A percentile compares a stretch with the other conserved stretches of the same genome.
phyloP scores from a whole-genome alignment of 805 yeast species.

The Zygotorulaspora sp. region DNA sequence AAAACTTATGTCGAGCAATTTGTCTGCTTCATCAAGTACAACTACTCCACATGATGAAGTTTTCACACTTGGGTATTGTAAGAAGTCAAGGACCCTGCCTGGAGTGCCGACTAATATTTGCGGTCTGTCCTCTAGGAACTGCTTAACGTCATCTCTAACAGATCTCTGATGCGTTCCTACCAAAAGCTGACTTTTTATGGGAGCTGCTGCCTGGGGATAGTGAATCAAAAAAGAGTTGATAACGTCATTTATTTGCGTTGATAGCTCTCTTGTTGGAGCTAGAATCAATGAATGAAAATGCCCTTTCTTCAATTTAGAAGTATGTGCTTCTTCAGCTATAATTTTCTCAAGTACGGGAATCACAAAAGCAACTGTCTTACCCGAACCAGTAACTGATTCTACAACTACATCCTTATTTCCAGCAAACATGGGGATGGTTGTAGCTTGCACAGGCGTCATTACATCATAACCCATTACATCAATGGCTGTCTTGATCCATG shows the following conservation, averaged over 20 bases:
- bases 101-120: constrained; percentile 89
- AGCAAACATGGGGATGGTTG: constrained; percentile 79
- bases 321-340: constrained; percentile 34
- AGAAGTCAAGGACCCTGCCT: constrained; percentile 76
- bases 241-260: constrained; percentile 67
- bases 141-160: constrained; percentile 66
- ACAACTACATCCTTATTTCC: constrained; percentile 92
- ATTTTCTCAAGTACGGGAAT: constrained; percentile 77
- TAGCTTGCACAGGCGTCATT: constrained; percentile 97
- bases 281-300: constrained; percentile 67
- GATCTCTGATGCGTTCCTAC: constrained; percentile 51
- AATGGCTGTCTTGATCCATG: constrained; percentile 69
- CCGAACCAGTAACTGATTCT: constrained; percentile 96
- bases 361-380: constrained; percentile 90
- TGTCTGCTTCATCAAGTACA: constrained; percentile 90
- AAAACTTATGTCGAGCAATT: constrained; percentile 74
- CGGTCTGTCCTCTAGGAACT: constrained; percentile 51
- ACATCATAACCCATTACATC: constrained; percentile 65
- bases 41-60: constrained; percentile 64
- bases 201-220: constrained; percentile 44
- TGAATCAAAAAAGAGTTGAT: constrained; percentile 53
- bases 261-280: constrained; percentile 63
- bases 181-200: constrained; percentile 53
- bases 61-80: constrained; percentile 53
- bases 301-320: constrained; percentile 46